phyloP scores from a whole-genome alignment of 148 eudicot species.

The Spergularia bocconei region DNA sequence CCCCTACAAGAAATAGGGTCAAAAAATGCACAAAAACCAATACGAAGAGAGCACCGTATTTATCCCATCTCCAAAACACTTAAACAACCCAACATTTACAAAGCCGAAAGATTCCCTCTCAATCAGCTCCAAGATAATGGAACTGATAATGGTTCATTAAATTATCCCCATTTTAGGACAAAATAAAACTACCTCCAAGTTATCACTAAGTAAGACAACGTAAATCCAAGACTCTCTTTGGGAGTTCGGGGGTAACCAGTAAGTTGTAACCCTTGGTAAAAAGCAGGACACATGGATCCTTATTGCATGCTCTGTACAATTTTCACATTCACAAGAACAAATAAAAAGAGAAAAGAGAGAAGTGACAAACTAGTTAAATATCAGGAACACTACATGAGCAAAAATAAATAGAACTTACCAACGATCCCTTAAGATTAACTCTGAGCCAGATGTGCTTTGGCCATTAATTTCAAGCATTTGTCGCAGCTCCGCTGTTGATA shows the following conservation, averaged over 20 bases:
- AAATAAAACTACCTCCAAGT: not conserved
- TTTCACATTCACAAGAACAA: too few species aligned
- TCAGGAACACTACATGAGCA: not conserved
- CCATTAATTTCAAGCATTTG: slow-evolving; percentile 86
- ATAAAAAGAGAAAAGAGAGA: not conserved
- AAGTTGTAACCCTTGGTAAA: not conserved
- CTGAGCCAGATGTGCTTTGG: slow-evolving; percentile 80
- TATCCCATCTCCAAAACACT: not conserved
- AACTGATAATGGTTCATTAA: not conserved
- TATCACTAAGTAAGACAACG: not conserved
- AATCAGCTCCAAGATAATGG: not conserved
- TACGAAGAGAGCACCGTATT: not conserved
- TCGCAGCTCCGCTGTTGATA: slow-evolving; percentile 62
- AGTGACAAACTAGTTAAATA: not conserved
- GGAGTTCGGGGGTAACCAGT: not conserved
- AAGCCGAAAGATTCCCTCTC: not conserved
- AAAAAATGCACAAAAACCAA: too few species aligned
- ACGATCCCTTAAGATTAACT: slow-evolving; percentile 79
- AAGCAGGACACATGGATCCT: not conserved
- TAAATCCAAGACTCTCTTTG: not conserved
- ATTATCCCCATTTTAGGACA: not conserved
- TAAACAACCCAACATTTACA: not conserved
- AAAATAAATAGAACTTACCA: slow-evolving; percentile 46
- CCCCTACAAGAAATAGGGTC: too few species aligned
- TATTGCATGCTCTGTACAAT: not conserved